A percentile compares a stretch with the other conserved stretches of the same genome.
Evolutionary conservation across 2,329 filamentous ascomycete genomes (phyloP).

Genomic region (Lasiodiplodia gonubiensis): DNA sequence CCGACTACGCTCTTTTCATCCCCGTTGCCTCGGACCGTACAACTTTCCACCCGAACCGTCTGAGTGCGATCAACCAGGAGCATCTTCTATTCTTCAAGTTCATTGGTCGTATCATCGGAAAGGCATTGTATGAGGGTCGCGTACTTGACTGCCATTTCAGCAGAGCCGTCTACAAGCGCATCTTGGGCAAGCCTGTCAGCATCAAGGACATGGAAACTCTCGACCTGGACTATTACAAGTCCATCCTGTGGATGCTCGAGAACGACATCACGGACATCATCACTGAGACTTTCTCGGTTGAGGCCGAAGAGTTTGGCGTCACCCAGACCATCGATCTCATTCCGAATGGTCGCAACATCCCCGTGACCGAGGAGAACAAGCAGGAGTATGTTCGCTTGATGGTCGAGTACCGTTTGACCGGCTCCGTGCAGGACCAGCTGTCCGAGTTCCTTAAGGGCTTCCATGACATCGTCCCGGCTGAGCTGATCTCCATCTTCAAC

Average conservation of each 20-base stretch:
- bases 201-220: conserved; percentile 99
- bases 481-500: conserved; percentile 96
- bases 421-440: conserved; percentile 92
- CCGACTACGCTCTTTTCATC: conserved; percentile 94
- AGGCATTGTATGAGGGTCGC: conserved; percentile 94
- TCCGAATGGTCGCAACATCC: conserved; percentile 84
- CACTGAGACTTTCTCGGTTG: conserved; percentile 92
- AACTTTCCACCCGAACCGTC: conserved; percentile 96
- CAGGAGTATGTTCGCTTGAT: conserved; percentile 95
- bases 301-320: conserved; percentile 92
- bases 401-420: conserved; percentile 90
- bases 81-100: conserved; percentile 99
- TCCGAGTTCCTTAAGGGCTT: conserved; percentile 93
- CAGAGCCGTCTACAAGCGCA: conserved; percentile 96
- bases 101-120: conserved; percentile 97
- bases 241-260: conserved; percentile 95
- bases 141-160: conserved; percentile 99
- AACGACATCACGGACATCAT: conserved; percentile 99
- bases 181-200: conserved; percentile 91
- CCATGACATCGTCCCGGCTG: conserved; percentile 95
- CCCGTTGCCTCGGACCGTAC: conserved; percentile 97
- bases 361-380: conserved; percentile 98
- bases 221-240: conserved; percentile 98
- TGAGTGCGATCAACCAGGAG: conserved; percentile 92
- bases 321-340: conserved; percentile 86